phyloP scores from a whole-genome alignment of 108 stramenopile genomes.

The Fragilariopsis cylindrus region DNA sequence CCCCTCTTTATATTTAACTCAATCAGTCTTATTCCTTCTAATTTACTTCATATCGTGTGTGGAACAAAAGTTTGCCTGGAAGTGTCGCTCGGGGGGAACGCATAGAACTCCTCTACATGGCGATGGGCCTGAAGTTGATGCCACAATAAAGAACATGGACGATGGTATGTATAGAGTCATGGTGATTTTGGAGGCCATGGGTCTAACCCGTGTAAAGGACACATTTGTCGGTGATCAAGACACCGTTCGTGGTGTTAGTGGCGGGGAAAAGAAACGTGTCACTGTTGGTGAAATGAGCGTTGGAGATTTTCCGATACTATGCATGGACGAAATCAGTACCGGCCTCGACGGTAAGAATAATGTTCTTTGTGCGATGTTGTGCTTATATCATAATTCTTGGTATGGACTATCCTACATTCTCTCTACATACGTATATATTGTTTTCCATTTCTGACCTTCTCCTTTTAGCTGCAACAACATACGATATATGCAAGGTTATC shows the following conservation, averaged over 20 bases:
- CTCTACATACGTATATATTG: not conserved
- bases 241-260: slow-evolving; percentile 78
- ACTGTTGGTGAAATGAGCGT: slow-evolving; percentile 84
- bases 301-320: slow-evolving; percentile 29
- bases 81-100: slow-evolving; percentile 58
- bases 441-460: not conserved
- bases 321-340: slow-evolving; percentile 72
- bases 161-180: slow-evolving; percentile 24
- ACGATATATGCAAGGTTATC: slow-evolving; percentile 73
- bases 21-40: too few relatives aligned
- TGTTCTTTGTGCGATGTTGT: not conserved
- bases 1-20: too few relatives aligned
- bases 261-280: slow-evolving; percentile 89
- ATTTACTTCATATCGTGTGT: too few relatives aligned
- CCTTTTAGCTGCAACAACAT: slow-evolving; percentile 60
- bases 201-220: slow-evolving; percentile 61
- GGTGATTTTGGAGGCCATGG: slow-evolving; percentile 50
- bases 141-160: slow-evolving; percentile 34
- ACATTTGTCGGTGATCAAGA: slow-evolving; percentile 77
- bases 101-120: not conserved
- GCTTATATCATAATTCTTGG: not conserved
- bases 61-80: slow-evolving; percentile 55
- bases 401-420: not conserved
- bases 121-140: slow-evolving; percentile 18
- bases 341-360: slow-evolving; percentile 68